Evolutionary conservation across 805 yeast genomes (phyloP).

Genomic region (Zygosaccharomyces bisporus): DNA sequence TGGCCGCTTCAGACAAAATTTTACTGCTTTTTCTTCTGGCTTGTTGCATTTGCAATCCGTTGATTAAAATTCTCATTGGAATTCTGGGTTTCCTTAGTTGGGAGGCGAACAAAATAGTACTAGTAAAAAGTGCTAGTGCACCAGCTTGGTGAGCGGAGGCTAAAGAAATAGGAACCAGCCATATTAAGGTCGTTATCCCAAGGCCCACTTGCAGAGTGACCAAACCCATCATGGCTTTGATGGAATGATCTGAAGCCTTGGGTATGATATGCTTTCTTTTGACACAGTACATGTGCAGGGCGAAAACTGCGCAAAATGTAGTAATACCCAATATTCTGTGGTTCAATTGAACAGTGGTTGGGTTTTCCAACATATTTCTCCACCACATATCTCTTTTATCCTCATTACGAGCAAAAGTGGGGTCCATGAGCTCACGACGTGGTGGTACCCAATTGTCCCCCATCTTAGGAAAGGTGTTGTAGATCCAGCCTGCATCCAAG

Average conservation of each 20-base stretch:
- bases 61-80: constrained; percentile 37
- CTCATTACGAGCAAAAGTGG: constrained; percentile 60
- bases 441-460: constrained; percentile 80
- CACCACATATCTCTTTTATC: constrained; percentile 76
- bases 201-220: constrained; percentile 78
- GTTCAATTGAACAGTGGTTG: constrained; percentile 88
- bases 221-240: constrained; percentile 74
- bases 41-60: constrained; percentile 35
- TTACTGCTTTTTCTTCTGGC: constrained; percentile 30
- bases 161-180: constrained; percentile 84
- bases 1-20: constrained; percentile 38
- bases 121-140: constrained; percentile 81
- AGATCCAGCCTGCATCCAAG: constrained; percentile 92
- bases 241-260: constrained; percentile 48
- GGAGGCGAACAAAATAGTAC: constrained; percentile 60
- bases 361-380: constrained; percentile 93
- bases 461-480: constrained; percentile 96
- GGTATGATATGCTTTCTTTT: constrained; percentile 57
- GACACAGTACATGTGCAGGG: constrained; percentile 63
- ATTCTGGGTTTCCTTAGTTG: constrained; percentile 57
- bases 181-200: constrained; percentile 82
- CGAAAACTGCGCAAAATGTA: constrained; percentile 69
- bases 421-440: constrained; percentile 70
- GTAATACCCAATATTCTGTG: constrained; percentile 84
- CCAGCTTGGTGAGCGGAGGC: constrained; percentile 98